Base-by-base conservation (phyloP, 2,329 filamentous ascomycete genomes). In the Purpureocillium takamizusanense region DNA sequence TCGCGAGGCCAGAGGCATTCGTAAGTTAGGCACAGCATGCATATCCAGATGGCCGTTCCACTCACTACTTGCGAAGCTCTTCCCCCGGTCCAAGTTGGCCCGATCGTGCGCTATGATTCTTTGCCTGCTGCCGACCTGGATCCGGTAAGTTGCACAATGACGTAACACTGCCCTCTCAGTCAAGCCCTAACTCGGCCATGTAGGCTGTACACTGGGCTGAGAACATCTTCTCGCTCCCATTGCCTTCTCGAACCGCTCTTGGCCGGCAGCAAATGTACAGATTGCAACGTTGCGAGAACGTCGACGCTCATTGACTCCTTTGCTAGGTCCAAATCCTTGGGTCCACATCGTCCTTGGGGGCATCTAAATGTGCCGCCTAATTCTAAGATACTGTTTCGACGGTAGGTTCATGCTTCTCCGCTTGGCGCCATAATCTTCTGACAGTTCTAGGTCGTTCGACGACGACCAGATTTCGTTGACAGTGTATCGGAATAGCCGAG, bases 131-230 rank as follows among this genome's bases (percentile, higher is more conserved):
- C 36, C 35, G 41, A 46, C 4, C 25, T 40, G 17, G 46, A 51
- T 17, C 43, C 47, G 10, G 52, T 60, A 31, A 42, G 58, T 44
- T 46, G 3, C 14, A 30, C 4, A 16, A 11, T 11, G 21, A 18
- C n/a, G n/a, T n/a, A 28, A 25, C 21, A 10, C 21, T 33, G 25
- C 11, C 21, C 16, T 8, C 11, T 9, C 16, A 17, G 15, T 9
- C 11, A 16, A 4, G 28, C 41, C 36, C 35, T 46, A 39, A 46
- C 43, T 39, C 16, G 33, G 18, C 23, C 28, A 16, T 25, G 23
- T 42, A 78, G 72, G 60, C 59, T 36, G 56, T 63, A 4, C 76
- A 81, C 49, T 81, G 77, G 77, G 74, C 76, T 6, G 69, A 78
- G 46, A 66, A 72, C 31, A 76, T 81, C 17, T 80, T 81, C 45